Evolutionary conservation across 805 yeast genomes (phyloP).

Genomic region (Lachancea meyersii): DNA sequence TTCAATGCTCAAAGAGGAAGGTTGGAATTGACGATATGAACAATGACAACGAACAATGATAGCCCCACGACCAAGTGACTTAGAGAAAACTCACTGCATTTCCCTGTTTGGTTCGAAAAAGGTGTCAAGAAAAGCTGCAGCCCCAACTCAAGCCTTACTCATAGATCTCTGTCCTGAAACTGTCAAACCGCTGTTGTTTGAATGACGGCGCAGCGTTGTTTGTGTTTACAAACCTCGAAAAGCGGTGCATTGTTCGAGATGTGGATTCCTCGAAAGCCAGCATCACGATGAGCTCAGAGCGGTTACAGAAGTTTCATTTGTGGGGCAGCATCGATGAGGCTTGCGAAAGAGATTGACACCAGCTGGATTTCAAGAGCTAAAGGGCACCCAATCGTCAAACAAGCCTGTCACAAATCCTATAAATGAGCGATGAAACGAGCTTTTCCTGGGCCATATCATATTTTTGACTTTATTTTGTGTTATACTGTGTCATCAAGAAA

Average conservation of each 20-base stretch:
- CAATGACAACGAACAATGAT: too few relatives aligned
- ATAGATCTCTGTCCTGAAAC: too few relatives aligned
- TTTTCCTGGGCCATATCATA: background rate
- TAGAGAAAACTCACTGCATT: background rate
- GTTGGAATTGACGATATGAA: too few relatives aligned
- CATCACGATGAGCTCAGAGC: background rate
- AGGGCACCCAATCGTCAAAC: background rate
- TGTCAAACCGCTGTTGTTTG: too few relatives aligned
- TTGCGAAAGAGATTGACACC: too few relatives aligned
- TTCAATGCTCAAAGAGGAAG: background rate
- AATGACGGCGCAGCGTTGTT: background rate
- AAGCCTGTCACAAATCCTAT: background rate
- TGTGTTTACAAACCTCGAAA: background rate
- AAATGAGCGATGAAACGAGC: slow-evolving; percentile 2
- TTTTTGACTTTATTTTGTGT: background rate
- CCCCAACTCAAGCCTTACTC: too few relatives aligned
- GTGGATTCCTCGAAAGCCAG: too few relatives aligned
- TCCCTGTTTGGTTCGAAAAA: background rate
- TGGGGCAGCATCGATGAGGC: background rate
- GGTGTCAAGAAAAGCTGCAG: background rate
- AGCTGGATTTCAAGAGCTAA: background rate
- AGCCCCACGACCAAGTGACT: too few relatives aligned
- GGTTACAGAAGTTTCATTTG: background rate
- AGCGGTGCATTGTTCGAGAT: background rate
- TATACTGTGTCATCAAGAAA: background rate